These are phyloP conservation scores for Circinella minor DNA, from an alignment of 371 early-diverging fungal species.

Conservation along the genomic window DNA sequence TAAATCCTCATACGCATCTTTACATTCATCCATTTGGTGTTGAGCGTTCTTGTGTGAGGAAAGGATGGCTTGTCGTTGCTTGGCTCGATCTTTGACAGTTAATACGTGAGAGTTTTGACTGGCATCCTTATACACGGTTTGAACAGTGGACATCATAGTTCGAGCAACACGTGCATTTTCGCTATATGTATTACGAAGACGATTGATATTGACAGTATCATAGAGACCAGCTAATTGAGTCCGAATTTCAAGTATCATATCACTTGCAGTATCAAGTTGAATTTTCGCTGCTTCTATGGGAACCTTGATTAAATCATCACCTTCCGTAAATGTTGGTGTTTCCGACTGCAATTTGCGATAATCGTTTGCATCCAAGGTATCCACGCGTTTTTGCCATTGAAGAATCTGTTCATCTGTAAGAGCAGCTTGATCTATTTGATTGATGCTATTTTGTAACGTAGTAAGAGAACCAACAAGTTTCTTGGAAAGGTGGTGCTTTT, in stretches of 20 bases:
- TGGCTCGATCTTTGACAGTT: slow-evolving; percentile 13
- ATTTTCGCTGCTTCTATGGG: slow-evolving; percentile 26
- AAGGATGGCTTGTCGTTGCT: slow-evolving; percentile 26
- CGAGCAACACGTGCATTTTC: slow-evolving; percentile 32
- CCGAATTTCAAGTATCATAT: slow-evolving; percentile 35
- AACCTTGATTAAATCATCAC: neutral
- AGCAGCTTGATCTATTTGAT: slow-evolving; percentile 17
- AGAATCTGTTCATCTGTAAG: slow-evolving; percentile 38
- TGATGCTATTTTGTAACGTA: slow-evolving; percentile 24
- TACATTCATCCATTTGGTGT: slow-evolving; percentile 31
- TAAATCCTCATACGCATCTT: slow-evolving; percentile 50
- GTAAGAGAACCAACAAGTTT: slow-evolving; percentile 25
- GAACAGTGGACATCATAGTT: slow-evolving; percentile 14
- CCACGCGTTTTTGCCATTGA: slow-evolving; percentile 45
- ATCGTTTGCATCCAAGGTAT: slow-evolving; percentile 27
- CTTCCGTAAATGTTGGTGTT: slow-evolving; percentile 1
- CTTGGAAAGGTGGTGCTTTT: slow-evolving; percentile 27
- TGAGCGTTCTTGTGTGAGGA: slow-evolving; percentile 32
- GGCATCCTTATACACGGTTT: slow-evolving; percentile 3
- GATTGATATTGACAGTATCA: slow-evolving; percentile 45
- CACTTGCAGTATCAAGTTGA: slow-evolving; percentile 37
- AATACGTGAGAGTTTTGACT: slow-evolving; percentile 13
- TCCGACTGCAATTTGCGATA: slow-evolving; percentile 2
- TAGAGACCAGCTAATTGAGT: slow-evolving; percentile 35
- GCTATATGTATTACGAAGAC: slow-evolving; percentile 44